Conservation (phyloP, 2,329 filamentous ascomycete species). For the Alternaria solani region DNA sequence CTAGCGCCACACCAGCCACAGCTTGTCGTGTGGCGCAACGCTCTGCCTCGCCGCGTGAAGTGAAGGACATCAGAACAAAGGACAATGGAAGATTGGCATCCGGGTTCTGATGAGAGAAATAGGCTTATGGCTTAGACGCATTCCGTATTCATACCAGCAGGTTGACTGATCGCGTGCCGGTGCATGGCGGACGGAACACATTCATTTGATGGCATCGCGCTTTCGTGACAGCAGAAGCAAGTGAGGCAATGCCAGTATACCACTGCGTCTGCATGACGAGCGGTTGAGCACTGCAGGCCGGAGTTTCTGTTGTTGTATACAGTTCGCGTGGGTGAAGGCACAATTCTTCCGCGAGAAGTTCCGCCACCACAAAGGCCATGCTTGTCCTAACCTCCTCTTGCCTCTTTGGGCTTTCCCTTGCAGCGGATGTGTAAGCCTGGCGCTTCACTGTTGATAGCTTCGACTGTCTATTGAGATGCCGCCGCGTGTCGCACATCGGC, state of each 20-base stretch:
- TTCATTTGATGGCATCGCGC: background rate
- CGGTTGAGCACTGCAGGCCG: background rate
- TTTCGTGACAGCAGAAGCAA: background rate
- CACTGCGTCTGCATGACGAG: background rate
- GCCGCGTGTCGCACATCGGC: slow-evolving; percentile 1
- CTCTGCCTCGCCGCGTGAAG: background rate
- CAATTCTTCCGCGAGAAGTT: background rate
- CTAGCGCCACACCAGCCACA: slow-evolving; percentile 10
- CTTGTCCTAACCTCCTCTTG: background rate
- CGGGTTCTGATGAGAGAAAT: background rate
- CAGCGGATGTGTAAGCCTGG: slow-evolving; percentile 6
- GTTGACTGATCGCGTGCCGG: background rate
- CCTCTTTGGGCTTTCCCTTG: background rate
- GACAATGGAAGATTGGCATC: background rate
- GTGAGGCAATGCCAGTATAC: too few relatives aligned
- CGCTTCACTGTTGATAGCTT: background rate
- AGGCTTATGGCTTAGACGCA: background rate
- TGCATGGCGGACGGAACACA: background rate
- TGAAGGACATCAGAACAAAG: background rate
- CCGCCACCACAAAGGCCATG: background rate
- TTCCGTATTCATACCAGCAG: background rate
- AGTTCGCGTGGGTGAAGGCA: background rate
- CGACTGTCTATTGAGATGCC: background rate
- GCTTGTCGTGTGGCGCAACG: background rate
- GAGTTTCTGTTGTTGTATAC: background rate